A percentile compares a stretch with the other conserved stretches of the same genome.
These are phyloP conservation scores for Coelastrella sp. DNA, from an alignment of 139 green algal species.

Conservation along the genomic window DNA sequence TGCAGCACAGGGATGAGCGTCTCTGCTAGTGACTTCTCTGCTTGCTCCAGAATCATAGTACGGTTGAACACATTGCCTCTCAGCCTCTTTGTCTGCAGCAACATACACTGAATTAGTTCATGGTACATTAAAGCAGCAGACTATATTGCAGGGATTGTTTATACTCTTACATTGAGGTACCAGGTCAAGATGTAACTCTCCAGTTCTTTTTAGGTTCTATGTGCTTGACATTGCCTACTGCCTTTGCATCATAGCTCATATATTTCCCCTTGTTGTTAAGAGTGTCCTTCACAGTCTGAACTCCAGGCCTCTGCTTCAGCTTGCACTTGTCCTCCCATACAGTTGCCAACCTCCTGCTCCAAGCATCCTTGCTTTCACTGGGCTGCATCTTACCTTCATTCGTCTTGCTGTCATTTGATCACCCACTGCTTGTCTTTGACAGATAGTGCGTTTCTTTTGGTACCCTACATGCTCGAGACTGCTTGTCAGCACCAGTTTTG, in stretches of 20 bases:
- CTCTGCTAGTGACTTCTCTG: too few relatives aligned
- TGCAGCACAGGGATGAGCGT: too few relatives aligned
- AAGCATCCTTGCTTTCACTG: neutral
- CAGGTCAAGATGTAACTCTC: neutral
- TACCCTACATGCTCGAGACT: too few relatives aligned
- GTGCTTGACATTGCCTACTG: neutral
- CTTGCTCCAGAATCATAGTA: neutral
- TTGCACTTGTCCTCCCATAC: neutral
- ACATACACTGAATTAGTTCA: too few relatives aligned
- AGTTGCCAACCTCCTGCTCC: neutral
- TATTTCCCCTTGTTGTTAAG: neutral
- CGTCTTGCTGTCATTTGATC: too few relatives aligned
- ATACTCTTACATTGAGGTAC: neutral
- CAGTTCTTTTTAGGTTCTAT: neutral
- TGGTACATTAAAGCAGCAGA: too few relatives aligned
- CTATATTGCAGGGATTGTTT: too few relatives aligned
- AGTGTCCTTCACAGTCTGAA: neutral
- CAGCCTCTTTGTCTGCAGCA: neutral
- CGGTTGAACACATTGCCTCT: neutral
- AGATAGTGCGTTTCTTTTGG: too few relatives aligned
- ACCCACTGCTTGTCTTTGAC: too few relatives aligned
- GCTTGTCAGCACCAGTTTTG: neutral
- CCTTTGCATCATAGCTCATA: neutral
- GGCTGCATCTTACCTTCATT: too few relatives aligned
- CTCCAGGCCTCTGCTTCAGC: neutral